phyloP scores from a whole-genome alignment of 148 eudicot species.

The Polygonum aviculare region DNA sequence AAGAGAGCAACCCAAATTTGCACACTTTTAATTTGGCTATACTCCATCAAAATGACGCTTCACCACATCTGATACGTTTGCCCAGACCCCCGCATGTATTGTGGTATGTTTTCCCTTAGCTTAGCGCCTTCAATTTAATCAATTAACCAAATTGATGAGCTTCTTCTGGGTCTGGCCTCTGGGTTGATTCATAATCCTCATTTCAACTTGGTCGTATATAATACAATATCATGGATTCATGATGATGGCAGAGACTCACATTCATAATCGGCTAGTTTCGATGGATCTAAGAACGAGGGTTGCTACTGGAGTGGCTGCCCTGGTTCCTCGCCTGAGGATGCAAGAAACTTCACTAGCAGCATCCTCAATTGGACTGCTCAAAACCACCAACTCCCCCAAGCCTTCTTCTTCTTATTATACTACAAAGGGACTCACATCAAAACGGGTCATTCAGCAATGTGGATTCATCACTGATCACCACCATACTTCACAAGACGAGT shows the following conservation, averaged over 20 bases:
- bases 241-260: not conserved
- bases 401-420: not conserved
- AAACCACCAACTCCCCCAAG: not conserved
- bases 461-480: not conserved
- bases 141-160: not conserved
- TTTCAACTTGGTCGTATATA: not conserved
- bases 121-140: not conserved
- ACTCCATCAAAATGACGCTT: not conserved
- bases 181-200: not conserved
- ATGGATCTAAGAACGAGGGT: not conserved
- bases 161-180: not conserved
- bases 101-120: too few species aligned
- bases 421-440: not conserved
- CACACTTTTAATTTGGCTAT: not conserved
- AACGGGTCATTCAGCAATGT: not conserved
- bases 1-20: not conserved
- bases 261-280: not conserved
- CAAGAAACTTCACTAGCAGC: not conserved
- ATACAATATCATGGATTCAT: too few species aligned
- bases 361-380: conserved; percentile 2
- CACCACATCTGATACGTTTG: not conserved
- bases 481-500: not conserved
- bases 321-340: not conserved
- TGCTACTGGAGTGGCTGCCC: not conserved
- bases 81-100: not conserved